A percentile compares a stretch with the other conserved stretches of the same genome.
Evolutionary conservation across 768 basidiomycete species (phyloP).

Genomic region (Suillus subluteus): DNA sequence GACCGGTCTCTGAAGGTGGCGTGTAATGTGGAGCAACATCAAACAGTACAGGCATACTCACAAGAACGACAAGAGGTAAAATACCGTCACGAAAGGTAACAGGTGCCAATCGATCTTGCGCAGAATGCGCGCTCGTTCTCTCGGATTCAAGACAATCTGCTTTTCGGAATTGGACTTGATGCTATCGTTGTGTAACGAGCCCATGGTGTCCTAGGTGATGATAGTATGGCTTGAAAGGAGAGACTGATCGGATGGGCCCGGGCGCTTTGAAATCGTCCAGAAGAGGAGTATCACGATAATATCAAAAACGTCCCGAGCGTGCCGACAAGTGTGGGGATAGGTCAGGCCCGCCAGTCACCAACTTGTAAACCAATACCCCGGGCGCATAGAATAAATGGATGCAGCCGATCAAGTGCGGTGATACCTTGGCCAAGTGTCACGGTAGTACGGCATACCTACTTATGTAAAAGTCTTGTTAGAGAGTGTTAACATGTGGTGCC

Average conservation of each 20-base stretch:
- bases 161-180: conserved; percentile 1
- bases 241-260: background rate
- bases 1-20: conserved; percentile 42
- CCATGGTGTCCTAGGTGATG: too few species aligned
- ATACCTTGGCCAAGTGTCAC: background rate
- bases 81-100: conserved; percentile 45
- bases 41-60: conserved; percentile 27
- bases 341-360: background rate
- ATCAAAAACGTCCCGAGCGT: background rate
- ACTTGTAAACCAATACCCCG: background rate
- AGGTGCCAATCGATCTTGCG: conserved; percentile 49
- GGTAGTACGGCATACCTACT: background rate
- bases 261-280: background rate
- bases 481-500: too few species aligned
- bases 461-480: background rate
- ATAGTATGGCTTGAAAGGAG: too few species aligned
- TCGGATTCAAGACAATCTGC: conserved; percentile 1
- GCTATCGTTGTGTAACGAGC: background rate
- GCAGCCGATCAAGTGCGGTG: background rate
- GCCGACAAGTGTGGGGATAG: background rate
- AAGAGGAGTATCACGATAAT: background rate
- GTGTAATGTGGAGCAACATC: background rate
- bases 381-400: background rate
- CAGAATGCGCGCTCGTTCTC: conserved; percentile 33
- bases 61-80: conserved; percentile 52